Base-by-base conservation (phyloP, 805 yeast genomes). In the Ogataea neopini region DNA sequence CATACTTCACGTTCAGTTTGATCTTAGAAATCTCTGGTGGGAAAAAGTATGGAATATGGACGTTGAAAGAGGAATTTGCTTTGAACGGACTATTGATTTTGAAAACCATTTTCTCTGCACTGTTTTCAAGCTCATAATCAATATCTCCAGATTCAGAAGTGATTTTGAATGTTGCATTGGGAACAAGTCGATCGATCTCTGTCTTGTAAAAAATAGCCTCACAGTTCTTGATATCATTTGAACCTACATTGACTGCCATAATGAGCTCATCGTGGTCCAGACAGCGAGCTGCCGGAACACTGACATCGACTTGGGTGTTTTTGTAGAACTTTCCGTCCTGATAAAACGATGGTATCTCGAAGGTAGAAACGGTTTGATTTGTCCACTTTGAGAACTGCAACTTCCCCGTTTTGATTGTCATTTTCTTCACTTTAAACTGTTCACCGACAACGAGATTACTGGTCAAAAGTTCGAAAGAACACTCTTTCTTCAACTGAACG, bases 11-110 rank as follows among this genome's bases (percentile, higher is more conserved):
- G 2, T 54, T 44, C 7, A 68, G 42, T 11, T 50, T 40, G 3
- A 72, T 56, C 43, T 69, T 60, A 1, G 67, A 56, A 19, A 71
- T 64, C 6, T 60, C 64, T 3, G 66, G 67, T 1, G 69, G 69
- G 45, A 66, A 67, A 46, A 66, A 65, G 45, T 64, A 67, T 1
- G 71, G 71, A 17, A 67, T 56, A 6, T 49, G 41, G 2, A 63
- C 44, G 2, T 23, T 33, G 19, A 62, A 13, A 3, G 34, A 22
- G 6, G 57, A 38, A 2, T 45, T 43, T 1, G 54, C 15, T 2
- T 46, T 29, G 3, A 62, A n/a, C 4, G 23, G 8, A 0, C 45
- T 20, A n/a, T 48, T 32, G n/a, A 48, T 34, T 3, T 29, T 47
- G 44, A 64, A 64, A 2, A 38, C 33, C 3, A 63, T 17, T n/a